Evolutionary conservation across 1,284 basidiomycete species (phyloP), one percentile per base, ranked within the genome.

Genomic region (Trametes polyzona): DNA sequence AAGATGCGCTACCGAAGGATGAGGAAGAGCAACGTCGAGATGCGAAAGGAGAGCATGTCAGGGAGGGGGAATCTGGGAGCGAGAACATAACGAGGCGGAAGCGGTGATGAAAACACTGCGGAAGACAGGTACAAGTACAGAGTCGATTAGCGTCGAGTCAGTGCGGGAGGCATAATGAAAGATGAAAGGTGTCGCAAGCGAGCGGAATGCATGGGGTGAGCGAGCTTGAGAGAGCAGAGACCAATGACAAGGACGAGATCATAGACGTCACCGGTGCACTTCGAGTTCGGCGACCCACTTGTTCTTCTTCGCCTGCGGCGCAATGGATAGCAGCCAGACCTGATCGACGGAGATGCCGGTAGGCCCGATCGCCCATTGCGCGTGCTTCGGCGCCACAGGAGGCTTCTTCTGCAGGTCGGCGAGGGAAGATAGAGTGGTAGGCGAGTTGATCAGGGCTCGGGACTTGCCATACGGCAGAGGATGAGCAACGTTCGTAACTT

Each of bases 261-360:
- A 17, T 17, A 24, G n/a, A 29, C 10, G 14, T 57, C 30, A 59
- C n/a, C 47, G 36, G 42, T 54, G 52, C 17, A 63, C 48, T 32
- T 68, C 64, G 3, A 68, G 59, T 14, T 66, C 62, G 11, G 61
- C 58, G 24, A 64, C 42, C 67, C 67, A 68, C 14, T 62, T 57
- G 42, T 60, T 62, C 1, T 39, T 6, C 10, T 37, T 19, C n/a
- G 58, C 64, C n/a, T n/a, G n/a, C n/a, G 36, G 59, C 10, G 46
- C 35, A 35, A 68, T 54, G 11, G 58, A 57, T 1, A 63, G 10
- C 16, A 68, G 57, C 63, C 63, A 68, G 10, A 68, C 40, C 12
- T 62, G 47, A 32, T 64, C 56, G 19, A 57, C 44, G 27, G 42
- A 36, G 24, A 64, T 57, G 35, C 54, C 49, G 12, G 39, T 44